phyloP scores from a whole-genome alignment of 2,329 filamentous ascomycete genomes.

The Tolypocladium ovalisporum region DNA sequence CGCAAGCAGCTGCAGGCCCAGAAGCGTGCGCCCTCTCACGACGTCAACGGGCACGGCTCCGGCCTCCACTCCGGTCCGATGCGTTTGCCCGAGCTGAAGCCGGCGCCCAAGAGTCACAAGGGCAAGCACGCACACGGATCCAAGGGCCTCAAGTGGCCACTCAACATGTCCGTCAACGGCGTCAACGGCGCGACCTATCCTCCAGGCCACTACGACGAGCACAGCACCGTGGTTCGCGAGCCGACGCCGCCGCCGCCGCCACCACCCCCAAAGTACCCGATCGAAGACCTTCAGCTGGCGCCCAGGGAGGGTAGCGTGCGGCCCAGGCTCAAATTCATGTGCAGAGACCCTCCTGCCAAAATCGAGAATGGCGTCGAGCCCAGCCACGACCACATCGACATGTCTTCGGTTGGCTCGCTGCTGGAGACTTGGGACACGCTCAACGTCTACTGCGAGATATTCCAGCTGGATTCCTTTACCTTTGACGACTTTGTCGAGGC shows the following conservation, averaged over 20 bases:
- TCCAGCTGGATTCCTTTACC: constrained; percentile 90
- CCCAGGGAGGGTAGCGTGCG: constrained; percentile 56
- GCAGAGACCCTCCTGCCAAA: constrained; percentile 47
- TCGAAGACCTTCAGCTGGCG: constrained; percentile 80
- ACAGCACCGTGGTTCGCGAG: constrained; percentile 13
- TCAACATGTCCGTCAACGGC: constrained; percentile 18
- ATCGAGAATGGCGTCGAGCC: constrained; percentile 13
- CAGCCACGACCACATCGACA: constrained; percentile 46
- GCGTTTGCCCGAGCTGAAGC: constrained; percentile 63
- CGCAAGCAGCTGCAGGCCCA: constrained; percentile 61
- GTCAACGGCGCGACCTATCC: constrained; percentile 36
- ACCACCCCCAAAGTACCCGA: constrained; percentile 82
- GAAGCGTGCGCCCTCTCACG: constrained; percentile 44
- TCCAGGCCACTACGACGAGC: constrained; percentile 30
- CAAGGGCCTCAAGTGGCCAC: constrained; percentile 33
- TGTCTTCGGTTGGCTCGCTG: constrained; percentile 75
- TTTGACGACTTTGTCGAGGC: constrained; percentile 94
- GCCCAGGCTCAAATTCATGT: constrained; percentile 69
- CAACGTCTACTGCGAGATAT: constrained; percentile 96
- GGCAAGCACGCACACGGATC: constrained; percentile 32
- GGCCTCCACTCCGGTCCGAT: constrained; percentile 32
- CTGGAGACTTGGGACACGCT: constrained; percentile 93
- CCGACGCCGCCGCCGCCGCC: constrained; percentile 47
- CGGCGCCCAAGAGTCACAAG: constrained; percentile 60
- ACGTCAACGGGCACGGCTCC: constrained; percentile 27